Base-by-base conservation (phyloP, 345 rosid species). In the Rhizophora apiculata region DNA sequence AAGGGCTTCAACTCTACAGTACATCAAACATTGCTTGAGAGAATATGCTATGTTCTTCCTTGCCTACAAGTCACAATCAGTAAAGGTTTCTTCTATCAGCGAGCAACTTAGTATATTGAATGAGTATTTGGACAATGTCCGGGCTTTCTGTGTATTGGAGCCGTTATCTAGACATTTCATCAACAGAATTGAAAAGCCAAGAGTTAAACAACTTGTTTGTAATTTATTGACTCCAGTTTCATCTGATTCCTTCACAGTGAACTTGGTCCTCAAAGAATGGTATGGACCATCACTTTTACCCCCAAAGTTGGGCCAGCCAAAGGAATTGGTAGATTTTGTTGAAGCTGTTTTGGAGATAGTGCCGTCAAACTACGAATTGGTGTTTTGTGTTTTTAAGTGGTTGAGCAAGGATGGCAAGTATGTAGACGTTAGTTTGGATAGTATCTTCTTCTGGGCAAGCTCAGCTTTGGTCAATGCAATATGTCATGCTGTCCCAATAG, bases 301-400 rank as follows among this genome's bases (percentile, higher is more conserved):
- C 16, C 81, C 62, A 53, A 79, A 73, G 67, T 76, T 85, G 32
- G 72, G 75, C 54, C 78, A 87, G 72, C 64, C 81, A 36, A 81
- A 84, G 68, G 91, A 90, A 67, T 68, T 90, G 52, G 99, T 88
- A 48, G 91, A 95, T 75, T 86, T 86, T 75, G 99, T 95, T 4
- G 98, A 95, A 82, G 74, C 85, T 29, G 68, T 88, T 69, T 63
- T 92, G 80, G 91, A 82, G 62, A 59, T 88, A 62, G 89, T 80
- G 52, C 96, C 88, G 0, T 74, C 86, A 56, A 92, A 90, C 83
- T 95, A 86, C 78, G 87, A 59, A 6, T 37, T 95, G 60, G 96
- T 85, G 15, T 55, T 92, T 70, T 88, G 88, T 3, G 86, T 85
- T n/a, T 80, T 79, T 70, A 89, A 85, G 85, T 62, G 81, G 64